These are phyloP conservation scores for Pyrus communis DNA, from an alignment of 306 rosid species.

Conservation along the genomic window DNA sequence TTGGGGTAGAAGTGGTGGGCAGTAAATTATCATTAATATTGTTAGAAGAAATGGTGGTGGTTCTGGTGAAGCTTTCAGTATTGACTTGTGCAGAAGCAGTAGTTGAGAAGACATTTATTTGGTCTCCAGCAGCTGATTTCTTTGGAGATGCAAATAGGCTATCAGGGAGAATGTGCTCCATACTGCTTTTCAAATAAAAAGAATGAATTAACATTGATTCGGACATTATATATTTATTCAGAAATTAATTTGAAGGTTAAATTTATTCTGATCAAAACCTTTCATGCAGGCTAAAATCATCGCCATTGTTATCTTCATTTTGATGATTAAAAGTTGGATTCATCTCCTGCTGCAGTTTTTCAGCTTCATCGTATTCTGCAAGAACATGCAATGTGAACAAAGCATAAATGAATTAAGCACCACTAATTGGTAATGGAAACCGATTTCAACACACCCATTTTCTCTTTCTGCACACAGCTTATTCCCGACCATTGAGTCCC, in stretches of 20 bases:
- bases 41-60: slow-evolving; percentile 11
- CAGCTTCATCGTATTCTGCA: slow-evolving; percentile 16
- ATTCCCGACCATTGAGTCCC: background rate
- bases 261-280: slow-evolving; percentile 25
- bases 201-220: background rate
- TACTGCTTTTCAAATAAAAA: slow-evolving; percentile 24
- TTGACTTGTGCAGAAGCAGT: slow-evolving; percentile 18
- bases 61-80: slow-evolving; percentile 22
- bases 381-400: slow-evolving; percentile 6
- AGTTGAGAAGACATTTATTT: slow-evolving; percentile 28
- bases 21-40: slow-evolving; percentile 11
- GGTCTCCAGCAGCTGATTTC: slow-evolving; percentile 39
- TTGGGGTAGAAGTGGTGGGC: slow-evolving; percentile 27
- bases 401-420: slow-evolving; percentile 1
- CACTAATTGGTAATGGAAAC: background rate
- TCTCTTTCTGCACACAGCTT: background rate
- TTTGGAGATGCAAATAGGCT: slow-evolving; percentile 82
- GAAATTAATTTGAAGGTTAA: background rate
- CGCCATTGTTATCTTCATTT: slow-evolving; percentile 11
- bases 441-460: background rate
- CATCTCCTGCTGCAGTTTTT: slow-evolving; percentile 30
- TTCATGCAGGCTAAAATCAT: slow-evolving; percentile 25
- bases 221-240: background rate
- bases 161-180: slow-evolving; percentile 77
- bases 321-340: slow-evolving; percentile 19